These are phyloP conservation scores for Colletotrichum navitas DNA, from an alignment of 2,329 filamentous ascomycete genomes.

Conservation along the genomic window DNA sequence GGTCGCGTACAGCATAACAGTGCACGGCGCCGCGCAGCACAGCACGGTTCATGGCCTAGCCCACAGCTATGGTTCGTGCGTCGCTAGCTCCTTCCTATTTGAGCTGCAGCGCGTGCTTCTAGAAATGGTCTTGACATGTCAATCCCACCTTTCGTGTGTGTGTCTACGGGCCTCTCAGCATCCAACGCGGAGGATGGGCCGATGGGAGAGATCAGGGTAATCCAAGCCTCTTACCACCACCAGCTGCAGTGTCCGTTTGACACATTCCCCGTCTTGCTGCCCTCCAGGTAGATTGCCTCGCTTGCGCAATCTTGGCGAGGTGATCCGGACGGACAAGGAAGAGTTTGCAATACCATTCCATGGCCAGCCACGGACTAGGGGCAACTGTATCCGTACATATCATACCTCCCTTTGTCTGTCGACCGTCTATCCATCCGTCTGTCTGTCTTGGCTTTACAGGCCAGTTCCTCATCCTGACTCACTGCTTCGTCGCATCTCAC, in stretches of 20 bases:
- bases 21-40: not conserved
- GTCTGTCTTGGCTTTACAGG: not conserved
- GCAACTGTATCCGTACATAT: not conserved
- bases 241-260: not conserved
- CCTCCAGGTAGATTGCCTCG: conserved; percentile 30
- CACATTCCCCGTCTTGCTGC: conserved; percentile 4
- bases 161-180: not conserved
- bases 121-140: not conserved
- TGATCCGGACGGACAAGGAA: conserved; percentile 15
- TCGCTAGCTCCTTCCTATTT: conserved; percentile 1
- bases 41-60: not conserved
- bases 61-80: not conserved
- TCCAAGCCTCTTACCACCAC: conserved; percentile 3
- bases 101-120: not conserved
- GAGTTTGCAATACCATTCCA: conserved; percentile 18
- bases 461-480: conserved; percentile 16
- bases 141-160: too few species aligned
- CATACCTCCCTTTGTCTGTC: too few species aligned
- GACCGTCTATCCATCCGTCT: not conserved
- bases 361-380: not conserved
- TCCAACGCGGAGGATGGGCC: not conserved
- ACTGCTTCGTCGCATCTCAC: conserved; percentile 12
- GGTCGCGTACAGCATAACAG: not conserved
- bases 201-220: not conserved
- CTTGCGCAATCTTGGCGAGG: conserved; percentile 26